Percentiles rank a stretch among this genome's conserved stretches.
These are phyloP conservation scores for Periconia sp. DNA, from an alignment of 2,329 filamentous ascomycete genomes.

Conservation along the genomic window DNA sequence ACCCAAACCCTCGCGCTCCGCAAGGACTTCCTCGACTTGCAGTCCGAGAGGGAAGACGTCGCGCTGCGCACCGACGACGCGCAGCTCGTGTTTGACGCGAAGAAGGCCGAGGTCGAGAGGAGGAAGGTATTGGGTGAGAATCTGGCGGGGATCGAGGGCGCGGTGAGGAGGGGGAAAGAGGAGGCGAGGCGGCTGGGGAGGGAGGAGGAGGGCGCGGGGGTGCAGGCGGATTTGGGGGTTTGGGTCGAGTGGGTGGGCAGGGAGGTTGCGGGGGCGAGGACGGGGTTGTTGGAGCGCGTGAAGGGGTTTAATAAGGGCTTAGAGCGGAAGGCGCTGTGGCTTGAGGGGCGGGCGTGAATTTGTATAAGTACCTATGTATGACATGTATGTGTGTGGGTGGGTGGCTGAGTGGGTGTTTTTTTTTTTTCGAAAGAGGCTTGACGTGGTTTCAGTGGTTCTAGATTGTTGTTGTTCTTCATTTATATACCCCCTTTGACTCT, in stretches of 20 bases:
- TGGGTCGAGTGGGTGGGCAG: constrained; percentile 30
- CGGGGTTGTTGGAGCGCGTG: constrained; percentile 33
- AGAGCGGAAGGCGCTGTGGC: constrained; percentile 35
- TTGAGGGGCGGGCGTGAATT: constrained; percentile 35
- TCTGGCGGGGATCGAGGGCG: constrained; percentile 42
- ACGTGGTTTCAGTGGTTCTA: no score
- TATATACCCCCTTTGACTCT: no score
- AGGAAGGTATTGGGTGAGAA: constrained; percentile 29
- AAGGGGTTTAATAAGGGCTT: constrained; percentile 38
- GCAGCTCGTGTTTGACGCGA: constrained; percentile 32
- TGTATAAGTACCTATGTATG: no score
- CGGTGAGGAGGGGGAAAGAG: constrained; percentile 36
- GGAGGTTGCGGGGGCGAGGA: constrained; percentile 31
- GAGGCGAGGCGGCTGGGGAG: constrained; percentile 30
- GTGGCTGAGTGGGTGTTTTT: no score
- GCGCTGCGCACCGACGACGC: constrained; percentile 55
- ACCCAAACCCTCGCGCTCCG: constrained; percentile 50
- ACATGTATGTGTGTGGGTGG: no score
- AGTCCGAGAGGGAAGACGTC: constrained; percentile 52
- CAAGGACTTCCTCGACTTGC: constrained; percentile 50
- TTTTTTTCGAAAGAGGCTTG: no score
- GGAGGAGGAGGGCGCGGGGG: constrained; percentile 35
- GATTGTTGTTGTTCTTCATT: no score
- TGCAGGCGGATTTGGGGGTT: constrained; percentile 34
- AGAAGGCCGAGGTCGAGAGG: constrained; percentile 26